A percentile compares a stretch with the other conserved stretches of the same genome.
phyloP scores from a whole-genome alignment of 371 early-diverging fungal species.

The Mortierella sp. region DNA sequence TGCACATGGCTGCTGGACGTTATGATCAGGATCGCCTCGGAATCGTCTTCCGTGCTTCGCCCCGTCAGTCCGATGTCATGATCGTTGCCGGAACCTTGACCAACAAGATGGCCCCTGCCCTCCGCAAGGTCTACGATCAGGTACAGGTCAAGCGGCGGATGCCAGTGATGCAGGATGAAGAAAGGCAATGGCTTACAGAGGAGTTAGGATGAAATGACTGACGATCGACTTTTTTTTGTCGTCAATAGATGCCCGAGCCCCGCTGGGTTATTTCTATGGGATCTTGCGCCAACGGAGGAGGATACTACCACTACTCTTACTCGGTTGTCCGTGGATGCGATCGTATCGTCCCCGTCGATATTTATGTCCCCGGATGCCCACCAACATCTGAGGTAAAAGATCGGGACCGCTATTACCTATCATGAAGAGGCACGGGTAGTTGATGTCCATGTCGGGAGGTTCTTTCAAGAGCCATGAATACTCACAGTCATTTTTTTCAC shows the following conservation, averaged over 20 bases:
- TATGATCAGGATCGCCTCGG: conserved; percentile 99
- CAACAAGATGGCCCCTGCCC: conserved; percentile 99
- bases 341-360: conserved; percentile 96
- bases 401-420: too few relatives aligned
- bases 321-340: conserved; percentile 97
- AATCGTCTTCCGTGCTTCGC: conserved; percentile 98
- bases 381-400: conserved; percentile 93
- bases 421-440: too few relatives aligned
- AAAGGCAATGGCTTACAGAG: too few relatives aligned
- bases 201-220: too few relatives aligned
- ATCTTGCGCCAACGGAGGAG: conserved; percentile 98
- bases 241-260: conserved; percentile 91
- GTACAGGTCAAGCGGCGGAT: too few relatives aligned
- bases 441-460: too few relatives aligned
- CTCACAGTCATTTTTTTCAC: background rate
- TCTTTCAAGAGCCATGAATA: too few relatives aligned
- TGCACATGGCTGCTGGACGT: conserved; percentile 98
- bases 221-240: too few relatives aligned
- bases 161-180: too few relatives aligned
- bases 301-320: conserved; percentile 99
- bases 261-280: conserved; percentile 99
- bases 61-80: conserved; percentile 99
- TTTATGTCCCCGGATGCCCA: conserved; percentile 98
- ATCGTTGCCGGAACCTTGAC: conserved; percentile 98
- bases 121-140: conserved; percentile 96